These are phyloP conservation scores for Cercis canadensis DNA, from an alignment of 306 rosid species.

Conservation along the genomic window DNA sequence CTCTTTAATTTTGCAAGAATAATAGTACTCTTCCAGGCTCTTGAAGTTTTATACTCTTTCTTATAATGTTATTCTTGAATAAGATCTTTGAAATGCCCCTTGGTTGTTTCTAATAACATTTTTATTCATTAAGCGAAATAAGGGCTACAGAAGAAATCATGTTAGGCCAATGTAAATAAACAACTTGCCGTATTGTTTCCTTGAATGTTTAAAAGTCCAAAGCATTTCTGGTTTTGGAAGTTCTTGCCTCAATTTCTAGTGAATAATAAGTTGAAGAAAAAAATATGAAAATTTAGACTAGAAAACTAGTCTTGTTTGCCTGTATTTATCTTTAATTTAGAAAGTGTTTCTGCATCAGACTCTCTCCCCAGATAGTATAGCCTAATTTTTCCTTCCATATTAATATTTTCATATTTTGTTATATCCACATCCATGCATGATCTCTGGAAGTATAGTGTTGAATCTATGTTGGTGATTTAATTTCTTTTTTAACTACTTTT, in stretches of 20 bases:
- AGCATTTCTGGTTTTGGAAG: background rate
- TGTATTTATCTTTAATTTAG: too few relatives aligned
- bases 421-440: too few relatives aligned
- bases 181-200: background rate
- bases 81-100: background rate
- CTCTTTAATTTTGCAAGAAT: conserved; percentile 1
- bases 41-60: background rate
- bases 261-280: too few relatives aligned
- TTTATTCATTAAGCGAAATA: background rate
- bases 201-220: background rate
- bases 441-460: background rate
- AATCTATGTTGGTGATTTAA: background rate
- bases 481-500: background rate
- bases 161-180: background rate
- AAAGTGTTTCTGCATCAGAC: too few relatives aligned
- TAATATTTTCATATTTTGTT: too few relatives aligned
- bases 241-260: background rate
- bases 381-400: too few relatives aligned
- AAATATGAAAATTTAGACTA: too few relatives aligned
- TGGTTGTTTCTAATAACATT: background rate
- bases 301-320: too few relatives aligned
- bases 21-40: background rate
- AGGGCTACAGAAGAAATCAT: background rate
- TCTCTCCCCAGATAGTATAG: too few relatives aligned
- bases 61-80: background rate